These are phyloP conservation scores for Magnaporthiopsis rhizophila DNA, from an alignment of 2,329 filamentous ascomycete genomes.

Conservation along the genomic window DNA sequence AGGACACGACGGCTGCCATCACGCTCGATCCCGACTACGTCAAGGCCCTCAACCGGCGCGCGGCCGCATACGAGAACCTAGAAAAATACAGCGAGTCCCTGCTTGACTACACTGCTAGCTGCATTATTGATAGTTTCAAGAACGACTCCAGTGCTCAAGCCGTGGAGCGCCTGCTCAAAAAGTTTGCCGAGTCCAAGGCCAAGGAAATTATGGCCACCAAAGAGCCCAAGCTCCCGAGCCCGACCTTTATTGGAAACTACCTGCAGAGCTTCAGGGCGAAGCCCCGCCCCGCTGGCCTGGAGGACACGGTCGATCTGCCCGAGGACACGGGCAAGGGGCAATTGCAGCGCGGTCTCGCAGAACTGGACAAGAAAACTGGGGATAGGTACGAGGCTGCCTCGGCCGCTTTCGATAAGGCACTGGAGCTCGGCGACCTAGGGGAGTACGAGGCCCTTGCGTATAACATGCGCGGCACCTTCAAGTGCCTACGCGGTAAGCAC, in stretches of 20 bases:
- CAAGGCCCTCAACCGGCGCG: constrained; percentile 93
- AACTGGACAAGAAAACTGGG: constrained; percentile 76
- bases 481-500: constrained; percentile 84
- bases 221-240: constrained; percentile 79
- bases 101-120: constrained; percentile 95
- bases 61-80: constrained; percentile 92
- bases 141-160: constrained; percentile 83
- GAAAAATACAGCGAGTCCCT: constrained; percentile 88
- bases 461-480: constrained; percentile 95
- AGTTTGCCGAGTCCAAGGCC: constrained; percentile 91
- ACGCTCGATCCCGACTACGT: constrained; percentile 92
- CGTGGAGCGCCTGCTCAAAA: constrained; percentile 90
- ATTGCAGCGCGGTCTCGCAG: constrained; percentile 72
- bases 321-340: constrained; percentile 77
- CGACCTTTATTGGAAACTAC: constrained; percentile 97
- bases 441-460: constrained; percentile 85
- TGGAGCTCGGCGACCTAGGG: constrained; percentile 72
- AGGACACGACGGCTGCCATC: constrained; percentile 92
- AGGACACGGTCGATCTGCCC: constrained; percentile 69
- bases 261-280: constrained; percentile 93
- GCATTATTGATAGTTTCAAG: constrained; percentile 96
- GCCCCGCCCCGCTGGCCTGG: constrained; percentile 70
- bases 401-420: constrained; percentile 75
- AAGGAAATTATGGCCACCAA: constrained; percentile 84
- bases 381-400: constrained; percentile 89